Base-by-base conservation (phyloP, 108 stramenopile species). In the Cyclotella sp. region DNA sequence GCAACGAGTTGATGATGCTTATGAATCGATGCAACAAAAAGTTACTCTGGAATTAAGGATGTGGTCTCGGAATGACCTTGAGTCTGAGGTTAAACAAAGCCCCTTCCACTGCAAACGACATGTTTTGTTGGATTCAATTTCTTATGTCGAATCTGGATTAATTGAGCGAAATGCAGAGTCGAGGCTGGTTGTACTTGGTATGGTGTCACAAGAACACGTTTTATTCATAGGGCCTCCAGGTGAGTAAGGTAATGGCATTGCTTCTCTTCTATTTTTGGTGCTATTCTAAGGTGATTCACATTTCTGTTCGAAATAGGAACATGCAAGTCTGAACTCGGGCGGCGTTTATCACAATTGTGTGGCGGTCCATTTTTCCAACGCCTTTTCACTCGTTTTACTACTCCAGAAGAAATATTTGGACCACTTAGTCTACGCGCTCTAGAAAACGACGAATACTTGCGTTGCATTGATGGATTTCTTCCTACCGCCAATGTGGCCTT, bases 341-440 rank as follows among this genome's bases (percentile, higher is more conserved):
- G 86, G 12, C 78, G 88, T 12, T 70, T 93, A 14, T 84, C 87
- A 30, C 54, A 79, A 26, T 66, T 93, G 1, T 90, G 86, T 71
- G 86, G 85, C 12, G 88, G 89, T 10, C 72, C 77, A 3, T 93
- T 91, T 81, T 93, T 93, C 65, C 88, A 93, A 63, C 61, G 90
- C 26, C 73, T 91, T 0, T 83, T 93, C 47, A 93, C 92, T 29
- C 62, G 86, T 9, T 93, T 93, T 68, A 93, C 90, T 15, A 91
- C 90, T 12, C 92, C 90, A 4, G 90, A 93, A 61, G 90, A 93
- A 76, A 67, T 93, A 8, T 81, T 81, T 44, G 79, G 90, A 5
- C 90, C 92, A 3, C 55, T 93, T 26, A 61, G 60, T 39, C 34
- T 93, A 45, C 73, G 76, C 21, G 81, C 86, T 21, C 77, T 93